Evolutionary conservation across 306 rosid species (phyloP), one percentile per base, ranked within the genome.

Genomic region (Arachis stenosperma): DNA sequence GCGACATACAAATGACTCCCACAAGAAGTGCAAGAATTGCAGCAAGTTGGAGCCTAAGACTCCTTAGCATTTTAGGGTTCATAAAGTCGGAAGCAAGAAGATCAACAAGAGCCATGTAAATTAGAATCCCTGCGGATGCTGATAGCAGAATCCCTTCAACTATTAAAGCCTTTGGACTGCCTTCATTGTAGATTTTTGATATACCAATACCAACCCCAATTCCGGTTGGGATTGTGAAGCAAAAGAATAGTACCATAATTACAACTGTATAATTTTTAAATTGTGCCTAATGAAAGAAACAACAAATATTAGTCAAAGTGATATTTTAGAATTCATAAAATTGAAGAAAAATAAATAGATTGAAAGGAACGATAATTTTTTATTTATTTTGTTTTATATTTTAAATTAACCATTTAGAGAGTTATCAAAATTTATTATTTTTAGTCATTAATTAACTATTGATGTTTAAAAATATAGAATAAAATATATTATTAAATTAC

Each of bases 61-160:
- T 88, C 12, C 13, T 29, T 13, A 88, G 78, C 86, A 88, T 81
- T 64, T 82, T 86, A 0, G 80, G 77, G 79, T 66, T 81, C 88
- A 83, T 88, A 52, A 88, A 88, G 40, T 88, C 92, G 33, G 79
- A 74, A 22, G 97, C 94, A 30, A 88, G 81, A 75, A 85, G 88
- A 76, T 88, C 89, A 82, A 86, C 94, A 53, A 90, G 81, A 53
- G 97, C 89, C 93, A 86, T 88, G 79, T 78, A 84, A 36, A 83
- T 85, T 8, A 88, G 77, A 41, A 90, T 78, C 71, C 97, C 93
- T 53, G 89, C 86, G 3, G 97, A 90, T 43, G 88, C 84, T 60
- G 93, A 84, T 69, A 88, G 84, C 44, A 88, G 81, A 58, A 80
- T 2, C 41, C 93, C 97, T 75, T 85, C 86, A 47, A 86, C 83